A percentile compares a stretch with the other conserved stretches of the same genome.
phyloP scores from a whole-genome alignment of 2,329 filamentous ascomycete species.

The Xylaria sp. region DNA sequence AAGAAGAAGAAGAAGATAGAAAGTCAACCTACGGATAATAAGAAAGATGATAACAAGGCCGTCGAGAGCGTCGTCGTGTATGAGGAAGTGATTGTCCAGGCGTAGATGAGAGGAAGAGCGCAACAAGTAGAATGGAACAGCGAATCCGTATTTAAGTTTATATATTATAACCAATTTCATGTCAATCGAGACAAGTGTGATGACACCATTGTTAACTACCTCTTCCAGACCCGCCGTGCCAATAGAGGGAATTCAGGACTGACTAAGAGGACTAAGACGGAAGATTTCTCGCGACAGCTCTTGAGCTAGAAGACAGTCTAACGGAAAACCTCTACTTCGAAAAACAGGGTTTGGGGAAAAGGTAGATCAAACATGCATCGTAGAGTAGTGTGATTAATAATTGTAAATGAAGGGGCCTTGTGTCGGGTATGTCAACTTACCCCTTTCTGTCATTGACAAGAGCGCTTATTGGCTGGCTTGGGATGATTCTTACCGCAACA shows the following conservation, averaged over 20 bases:
- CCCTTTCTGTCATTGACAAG: neutral
- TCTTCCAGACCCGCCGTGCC: neutral
- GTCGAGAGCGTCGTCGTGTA: conserved; percentile 41
- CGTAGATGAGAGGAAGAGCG: conserved; percentile 5
- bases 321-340: neutral
- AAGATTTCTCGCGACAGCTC: too few relatives aligned
- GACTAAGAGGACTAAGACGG: too few relatives aligned
- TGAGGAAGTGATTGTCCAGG: conserved; percentile 45
- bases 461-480: conserved; percentile 3
- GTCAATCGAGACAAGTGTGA: neutral
- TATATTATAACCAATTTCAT: neutral
- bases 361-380: neutral
- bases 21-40: conserved; percentile 18
- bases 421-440: neutral
- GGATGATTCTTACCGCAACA: conserved; percentile 7
- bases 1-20: conserved; percentile 29
- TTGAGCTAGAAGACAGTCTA: neutral
- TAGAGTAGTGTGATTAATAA: neutral
- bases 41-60: conserved; percentile 33
- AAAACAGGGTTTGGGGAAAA: neutral
- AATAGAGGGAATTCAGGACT: neutral
- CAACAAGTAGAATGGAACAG: neutral
- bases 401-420: neutral
- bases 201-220: neutral
- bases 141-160: neutral